Evolutionary conservation across 305 asterid genomes (phyloP), one percentile per base, ranked within the genome.

Genomic region (Lippia alba): DNA sequence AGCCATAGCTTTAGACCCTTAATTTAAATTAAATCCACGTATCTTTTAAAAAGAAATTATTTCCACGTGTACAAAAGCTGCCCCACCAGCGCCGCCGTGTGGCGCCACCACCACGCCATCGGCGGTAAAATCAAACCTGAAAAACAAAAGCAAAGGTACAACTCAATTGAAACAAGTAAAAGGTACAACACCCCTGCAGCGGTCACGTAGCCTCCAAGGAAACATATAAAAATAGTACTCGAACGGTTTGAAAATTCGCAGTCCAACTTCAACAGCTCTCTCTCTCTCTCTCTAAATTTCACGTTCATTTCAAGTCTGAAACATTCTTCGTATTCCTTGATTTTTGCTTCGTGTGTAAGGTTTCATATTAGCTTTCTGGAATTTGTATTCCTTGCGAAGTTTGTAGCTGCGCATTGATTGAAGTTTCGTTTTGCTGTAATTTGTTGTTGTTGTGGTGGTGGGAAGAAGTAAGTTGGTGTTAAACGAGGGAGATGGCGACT

Each of bases 401-500:
- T 56, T 44, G 66, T 44, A 63, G 69, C 70, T 1, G 61, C 44
- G 11, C 46, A 15, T 45, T 63, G 60, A 68, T 74, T 68, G 59
- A 16, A 18, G 50, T 59, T 57, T 53, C 58, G 15, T 56, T 51
- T 64, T 64, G n/a, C n/a, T n/a, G 57, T 30, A 66, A 41, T 68
- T 66, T 61, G 24, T 12, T 49, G 33, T 46, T 32, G 17, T 58
- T 12, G 41, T 54, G 57, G 56, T 59, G 68, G 76, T 41, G 80
- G 74, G 24, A 49, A 34, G 77, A 39, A 60, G 41, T 5, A 53
- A 63, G 16, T 61, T 61, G 77, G 15, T 54, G 39, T 49, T 32
- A 36, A 14, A 63, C 55, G 12, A 20, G 9, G 59, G 80, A 57
- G 74, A 88, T 87, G 96, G 86, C 96, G 69, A 84, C 92, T 1